phyloP scores from a whole-genome alignment of 169 alveolate species.

The Babesia divergens region DNA sequence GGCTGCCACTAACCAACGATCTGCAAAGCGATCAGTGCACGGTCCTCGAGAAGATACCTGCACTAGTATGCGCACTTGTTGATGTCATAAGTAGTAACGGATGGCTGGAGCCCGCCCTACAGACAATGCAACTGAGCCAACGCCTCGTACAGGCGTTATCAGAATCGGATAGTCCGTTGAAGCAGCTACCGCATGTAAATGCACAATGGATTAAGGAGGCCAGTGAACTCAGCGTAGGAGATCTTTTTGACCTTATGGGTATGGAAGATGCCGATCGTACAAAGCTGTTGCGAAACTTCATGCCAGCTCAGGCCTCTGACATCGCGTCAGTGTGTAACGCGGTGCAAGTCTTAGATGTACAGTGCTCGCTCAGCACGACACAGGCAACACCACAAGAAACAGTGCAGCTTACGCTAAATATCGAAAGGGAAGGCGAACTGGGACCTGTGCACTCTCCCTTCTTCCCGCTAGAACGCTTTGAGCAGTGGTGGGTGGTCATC shows the following conservation, averaged over 20 bases:
- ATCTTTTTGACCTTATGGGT: conserved; percentile 90
- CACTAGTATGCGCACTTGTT: conserved; percentile 93
- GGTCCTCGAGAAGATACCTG: conserved; percentile 76
- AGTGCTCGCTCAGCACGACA: conserved; percentile 56
- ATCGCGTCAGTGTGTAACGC: conserved; percentile 86
- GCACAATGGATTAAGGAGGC: conserved; percentile 79
- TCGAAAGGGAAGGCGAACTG: conserved; percentile 68
- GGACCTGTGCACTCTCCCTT: conserved; percentile 88
- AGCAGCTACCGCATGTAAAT: conserved; percentile 90
- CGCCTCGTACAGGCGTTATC: conserved; percentile 95
- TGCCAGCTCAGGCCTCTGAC: conserved; percentile 76
- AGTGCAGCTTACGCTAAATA: conserved; percentile 9
- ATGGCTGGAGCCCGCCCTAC: conserved; percentile 91
- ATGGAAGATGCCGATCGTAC: conserved; percentile 94
- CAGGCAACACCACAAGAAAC: conserved; percentile 17
- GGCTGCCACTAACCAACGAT: conserved; percentile 83
- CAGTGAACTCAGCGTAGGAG: conserved; percentile 83
- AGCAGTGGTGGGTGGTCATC: conserved; percentile 98
- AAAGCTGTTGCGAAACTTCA: conserved; percentile 74
- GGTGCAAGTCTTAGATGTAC: conserved; percentile 85
- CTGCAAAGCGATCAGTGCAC: conserved; percentile 77
- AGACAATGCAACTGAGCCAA: conserved; percentile 95
- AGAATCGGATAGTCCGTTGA: conserved; percentile 83
- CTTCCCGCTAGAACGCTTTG: conserved; percentile 95
- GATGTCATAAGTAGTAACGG: conserved; percentile 96